These are phyloP conservation scores for Aegilops speltoides DNA, from an alignment of 176 grass and related monocot genomes.

Conservation along the genomic window DNA sequence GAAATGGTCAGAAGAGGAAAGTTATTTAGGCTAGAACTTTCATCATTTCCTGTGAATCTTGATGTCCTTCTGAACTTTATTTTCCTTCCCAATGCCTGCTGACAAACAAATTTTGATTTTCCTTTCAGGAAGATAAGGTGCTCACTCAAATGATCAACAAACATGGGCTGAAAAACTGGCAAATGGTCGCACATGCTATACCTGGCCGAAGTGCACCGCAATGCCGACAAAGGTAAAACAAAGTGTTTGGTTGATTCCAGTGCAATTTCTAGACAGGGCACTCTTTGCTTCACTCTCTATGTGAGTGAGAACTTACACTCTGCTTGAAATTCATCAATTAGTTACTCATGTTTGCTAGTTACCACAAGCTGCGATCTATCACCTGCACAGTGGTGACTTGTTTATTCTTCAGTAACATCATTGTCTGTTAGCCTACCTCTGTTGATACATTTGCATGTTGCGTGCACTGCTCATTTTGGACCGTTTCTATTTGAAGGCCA, in stretches of 20 bases:
- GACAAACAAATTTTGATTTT: conserved; percentile 8
- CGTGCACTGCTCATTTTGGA: not conserved
- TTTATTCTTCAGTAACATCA: conserved; percentile 3
- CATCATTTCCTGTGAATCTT: not conserved
- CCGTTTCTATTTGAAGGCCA: not conserved
- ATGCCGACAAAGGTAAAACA: conserved; percentile 53
- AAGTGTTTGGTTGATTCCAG: conserved; percentile 16
- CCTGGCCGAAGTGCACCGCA: conserved; percentile 49
- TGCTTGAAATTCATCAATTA: not conserved
- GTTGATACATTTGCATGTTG: conserved; percentile 6
- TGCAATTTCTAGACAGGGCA: not conserved
- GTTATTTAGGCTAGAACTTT: conserved; percentile 10
- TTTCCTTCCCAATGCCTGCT: conserved; percentile 6
- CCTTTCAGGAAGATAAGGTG: conserved; percentile 64
- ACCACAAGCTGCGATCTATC: not conserved
- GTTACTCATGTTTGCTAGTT: conserved; percentile 11
- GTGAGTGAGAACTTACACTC: not conserved
- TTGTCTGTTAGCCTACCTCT: not conserved
- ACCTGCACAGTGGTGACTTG: not conserved
- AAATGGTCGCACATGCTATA: conserved; percentile 50
- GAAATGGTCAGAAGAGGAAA: conserved; percentile 61
- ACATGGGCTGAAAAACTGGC: conserved; percentile 58
- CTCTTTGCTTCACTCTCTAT: conserved; percentile 1
- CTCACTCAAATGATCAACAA: conserved; percentile 58
- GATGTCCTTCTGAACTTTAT: conserved; percentile 13